Evolutionary conservation across 352 stramenopile species (phyloP), one percentile per base, ranked within the genome.

Genomic region (Globisporangium megalacanthum): DNA sequence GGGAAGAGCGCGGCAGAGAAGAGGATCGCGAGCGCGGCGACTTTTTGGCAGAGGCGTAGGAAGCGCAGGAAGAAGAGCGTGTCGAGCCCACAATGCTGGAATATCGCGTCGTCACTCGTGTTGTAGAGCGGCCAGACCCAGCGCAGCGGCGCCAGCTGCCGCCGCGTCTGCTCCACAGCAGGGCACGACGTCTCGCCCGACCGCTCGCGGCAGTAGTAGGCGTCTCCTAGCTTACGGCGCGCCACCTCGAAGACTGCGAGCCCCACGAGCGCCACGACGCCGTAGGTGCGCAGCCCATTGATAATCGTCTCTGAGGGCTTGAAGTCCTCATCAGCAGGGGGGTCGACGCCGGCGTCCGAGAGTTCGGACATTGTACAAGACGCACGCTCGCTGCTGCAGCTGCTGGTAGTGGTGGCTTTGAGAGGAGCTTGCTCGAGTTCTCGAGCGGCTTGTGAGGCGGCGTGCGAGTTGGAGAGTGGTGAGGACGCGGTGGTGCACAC

Each of bases 61-160:
- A 93, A 93, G 50, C 79, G 81, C 58, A 92, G 56, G 53, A 92
- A 78, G 56, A 92, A 75, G 73, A 77, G 86, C 15, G 81, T 75
- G 57, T 89, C 79, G 56, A 92, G 65, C 0, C 81, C 81, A 48
- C 81, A 88, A 49, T 73, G 72, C 2, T 83, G 61, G 15, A 84
- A 73, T 36, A 92, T 78, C 41, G 78, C 61, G 39, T 66, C 58
- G 59, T 92, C 81, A n/a, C 71, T 77, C 6, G 73, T 79, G 17
- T 54, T 63, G 55, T 85, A 86, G 31, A 90, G 65, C 44, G 79
- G 60, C 48, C 57, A 68, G 17, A 90, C 56, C 82, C 82, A 94
- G 1, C 49, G 59, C 47, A 89, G 80, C 3, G 75, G 59, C 51
- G 68, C 69, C n/a, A n/a, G n/a, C 4, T 68, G 35, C 11, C 61